Percentiles rank a stretch among this genome's conserved stretches.
These are phyloP conservation scores for Schizochytrium sp. DNA, from an alignment of 108 stramenopile genomes.

Conservation along the genomic window DNA sequence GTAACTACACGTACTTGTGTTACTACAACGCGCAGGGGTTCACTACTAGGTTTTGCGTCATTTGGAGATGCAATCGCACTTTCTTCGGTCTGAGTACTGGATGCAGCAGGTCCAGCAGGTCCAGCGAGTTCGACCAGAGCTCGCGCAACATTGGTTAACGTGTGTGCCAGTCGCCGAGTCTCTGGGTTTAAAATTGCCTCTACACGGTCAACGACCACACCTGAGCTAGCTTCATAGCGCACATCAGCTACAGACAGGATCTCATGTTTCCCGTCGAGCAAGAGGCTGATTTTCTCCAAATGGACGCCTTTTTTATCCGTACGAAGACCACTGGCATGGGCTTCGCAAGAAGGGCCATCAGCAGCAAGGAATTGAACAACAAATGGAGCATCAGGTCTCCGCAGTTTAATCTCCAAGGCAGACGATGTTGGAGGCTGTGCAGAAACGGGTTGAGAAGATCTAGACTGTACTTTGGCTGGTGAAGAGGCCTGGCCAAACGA, in stretches of 20 bases:
- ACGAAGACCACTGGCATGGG: conserved; percentile 6
- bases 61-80: too few species aligned
- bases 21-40: too few species aligned
- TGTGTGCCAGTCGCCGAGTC: background rate
- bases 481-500: background rate
- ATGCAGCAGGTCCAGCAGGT: background rate
- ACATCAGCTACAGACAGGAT: background rate
- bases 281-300: background rate
- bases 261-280: background rate
- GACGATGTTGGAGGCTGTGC: background rate
- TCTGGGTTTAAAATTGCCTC: background rate
- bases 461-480: background rate
- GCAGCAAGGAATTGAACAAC: background rate
- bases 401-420: background rate
- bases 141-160: background rate
- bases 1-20: background rate
- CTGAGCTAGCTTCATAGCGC: background rate
- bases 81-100: too few species aligned
- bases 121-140: background rate
- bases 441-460: too few species aligned
- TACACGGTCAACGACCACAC: background rate
- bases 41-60: too few species aligned
- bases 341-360: background rate
- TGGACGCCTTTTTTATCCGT: background rate
- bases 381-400: conserved; percentile 12